Evolutionary conservation across 2,329 filamentous ascomycete species (phyloP).

Genomic region (Colletotrichum euphorbiae): DNA sequence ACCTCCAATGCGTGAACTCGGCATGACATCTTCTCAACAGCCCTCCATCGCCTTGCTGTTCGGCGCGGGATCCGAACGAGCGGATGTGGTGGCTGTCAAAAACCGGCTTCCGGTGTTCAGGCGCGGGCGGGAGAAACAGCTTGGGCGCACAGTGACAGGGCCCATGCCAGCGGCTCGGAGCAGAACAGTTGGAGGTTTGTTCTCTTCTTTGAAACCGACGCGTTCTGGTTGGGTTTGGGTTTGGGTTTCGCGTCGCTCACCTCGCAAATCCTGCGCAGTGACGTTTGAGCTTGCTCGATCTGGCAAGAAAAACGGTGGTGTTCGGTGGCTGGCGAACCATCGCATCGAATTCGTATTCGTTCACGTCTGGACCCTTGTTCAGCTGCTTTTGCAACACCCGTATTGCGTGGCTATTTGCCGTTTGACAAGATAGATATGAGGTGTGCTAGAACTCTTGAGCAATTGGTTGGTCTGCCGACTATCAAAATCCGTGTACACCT

Average conservation of each 20-base stretch:
- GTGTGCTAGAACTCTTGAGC: neutral
- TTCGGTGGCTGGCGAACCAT: constrained; percentile 9
- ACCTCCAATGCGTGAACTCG: neutral
- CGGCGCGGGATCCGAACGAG: neutral
- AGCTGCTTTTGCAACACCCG: neutral
- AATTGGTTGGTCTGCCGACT: neutral
- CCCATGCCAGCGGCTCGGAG: neutral
- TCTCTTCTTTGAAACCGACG: neutral
- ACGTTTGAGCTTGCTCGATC: constrained; percentile 13
- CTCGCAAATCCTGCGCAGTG: neutral
- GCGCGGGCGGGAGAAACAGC: neutral
- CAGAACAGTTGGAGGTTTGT: neutral
- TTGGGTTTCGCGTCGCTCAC: constrained; percentile 17
- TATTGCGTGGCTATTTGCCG: neutral
- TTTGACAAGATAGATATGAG: neutral
- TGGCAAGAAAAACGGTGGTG: constrained; percentile 7
- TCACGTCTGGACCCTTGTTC: neutral
- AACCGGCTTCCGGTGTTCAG: neutral
- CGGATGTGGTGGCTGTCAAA: constrained; percentile 19
- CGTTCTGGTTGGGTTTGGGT: neutral
- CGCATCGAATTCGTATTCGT: constrained; percentile 35
- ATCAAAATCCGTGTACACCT: neutral
- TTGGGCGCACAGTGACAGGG: neutral
- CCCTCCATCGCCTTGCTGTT: neutral
- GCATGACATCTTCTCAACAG: constrained; percentile 7